Conservation (phyloP, 148 eudicot genomes). For the Suaeda aralocaspica region DNA sequence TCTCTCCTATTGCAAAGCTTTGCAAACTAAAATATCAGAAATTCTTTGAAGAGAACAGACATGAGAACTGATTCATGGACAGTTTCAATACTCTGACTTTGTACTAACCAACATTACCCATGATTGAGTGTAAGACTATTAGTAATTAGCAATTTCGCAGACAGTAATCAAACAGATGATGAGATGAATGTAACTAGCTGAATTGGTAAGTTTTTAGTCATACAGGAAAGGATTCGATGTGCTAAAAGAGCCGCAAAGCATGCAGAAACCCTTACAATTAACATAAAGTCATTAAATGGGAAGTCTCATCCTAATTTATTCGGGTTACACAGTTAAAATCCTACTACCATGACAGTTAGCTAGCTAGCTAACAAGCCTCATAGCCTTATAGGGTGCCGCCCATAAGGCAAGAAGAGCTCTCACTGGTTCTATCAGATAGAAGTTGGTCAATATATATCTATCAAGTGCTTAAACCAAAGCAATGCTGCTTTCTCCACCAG, state of each 20-base stretch:
- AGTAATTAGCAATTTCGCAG: too few relatives aligned
- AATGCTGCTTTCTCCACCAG: constrained; percentile 95
- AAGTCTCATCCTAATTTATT: constrained; percentile 20
- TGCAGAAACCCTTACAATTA: constrained; percentile 10
- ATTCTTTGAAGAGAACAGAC: too few relatives aligned
- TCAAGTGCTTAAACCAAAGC: constrained; percentile 45
- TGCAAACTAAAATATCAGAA: too few relatives aligned
- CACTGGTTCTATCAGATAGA: constrained; percentile 4
- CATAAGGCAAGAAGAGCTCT: constrained; percentile 1
- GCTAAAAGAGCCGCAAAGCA: background rate
- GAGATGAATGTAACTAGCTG: too few relatives aligned
- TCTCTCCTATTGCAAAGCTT: background rate
- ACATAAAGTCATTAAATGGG: constrained; percentile 15
- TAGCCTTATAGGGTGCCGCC: constrained; percentile 8
- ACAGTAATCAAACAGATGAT: too few relatives aligned
- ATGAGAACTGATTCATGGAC: too few relatives aligned
- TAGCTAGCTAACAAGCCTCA: constrained; percentile 25
- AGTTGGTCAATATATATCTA: constrained; percentile 11
- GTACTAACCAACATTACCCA: too few relatives aligned
- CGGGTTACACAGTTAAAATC: constrained; percentile 21
- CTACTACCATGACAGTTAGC: constrained; percentile 22
- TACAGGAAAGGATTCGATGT: background rate
- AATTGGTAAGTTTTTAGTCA: too few relatives aligned
- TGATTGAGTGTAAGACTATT: too few relatives aligned
- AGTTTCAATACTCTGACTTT: too few relatives aligned